Percentiles rank a stretch among this genome's conserved stretches.
Evolutionary conservation across 1,284 basidiomycete genomes (phyloP).

Genomic region (Sanghuangporus weigelae): DNA sequence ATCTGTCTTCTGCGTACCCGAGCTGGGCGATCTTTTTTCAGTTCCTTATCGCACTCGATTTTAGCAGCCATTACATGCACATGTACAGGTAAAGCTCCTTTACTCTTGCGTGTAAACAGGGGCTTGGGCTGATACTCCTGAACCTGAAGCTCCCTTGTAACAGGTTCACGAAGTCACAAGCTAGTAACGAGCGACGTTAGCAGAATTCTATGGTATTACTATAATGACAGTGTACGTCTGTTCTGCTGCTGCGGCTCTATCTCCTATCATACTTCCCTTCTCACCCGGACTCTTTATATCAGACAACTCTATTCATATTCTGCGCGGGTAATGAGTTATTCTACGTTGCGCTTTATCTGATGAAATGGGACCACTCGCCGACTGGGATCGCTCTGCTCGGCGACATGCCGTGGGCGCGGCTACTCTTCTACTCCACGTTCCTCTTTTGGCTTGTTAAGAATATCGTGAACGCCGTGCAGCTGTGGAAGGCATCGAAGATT

Average conservation of each 20-base stretch:
- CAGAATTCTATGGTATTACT: constrained; percentile 89
- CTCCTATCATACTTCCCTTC: not conserved
- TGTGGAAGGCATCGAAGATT: constrained; percentile 98
- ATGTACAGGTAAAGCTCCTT: constrained; percentile 85
- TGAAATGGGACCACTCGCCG: constrained; percentile 77
- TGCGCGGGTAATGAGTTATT: constrained; percentile 98
- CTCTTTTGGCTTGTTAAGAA: constrained; percentile 86
- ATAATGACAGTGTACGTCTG: constrained; percentile 79
- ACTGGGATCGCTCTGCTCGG: constrained; percentile 39
- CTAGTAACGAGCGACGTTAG: constrained; percentile 88
- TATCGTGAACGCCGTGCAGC: constrained; percentile 92
- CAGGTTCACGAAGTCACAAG: constrained; percentile 93
- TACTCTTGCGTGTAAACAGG: not conserved
- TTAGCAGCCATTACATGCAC: constrained; percentile 99
- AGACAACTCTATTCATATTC: constrained; percentile 87
- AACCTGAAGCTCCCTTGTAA: constrained; percentile 81
- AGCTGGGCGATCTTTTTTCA: constrained; percentile 83
- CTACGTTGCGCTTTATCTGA: constrained; percentile 94
- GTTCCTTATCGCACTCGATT: constrained; percentile 95
- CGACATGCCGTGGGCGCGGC: constrained; percentile 74
- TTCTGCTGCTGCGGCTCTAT: not conserved
- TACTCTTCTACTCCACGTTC: constrained; percentile 62
- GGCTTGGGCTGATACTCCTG: constrained; percentile 1
- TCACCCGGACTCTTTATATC: not conserved
- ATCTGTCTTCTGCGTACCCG: constrained; percentile 89